Evolutionary conservation across 345 rosid species (phyloP), one percentile per base, ranked within the genome.

Genomic region (Bretschneidera sinensis): DNA sequence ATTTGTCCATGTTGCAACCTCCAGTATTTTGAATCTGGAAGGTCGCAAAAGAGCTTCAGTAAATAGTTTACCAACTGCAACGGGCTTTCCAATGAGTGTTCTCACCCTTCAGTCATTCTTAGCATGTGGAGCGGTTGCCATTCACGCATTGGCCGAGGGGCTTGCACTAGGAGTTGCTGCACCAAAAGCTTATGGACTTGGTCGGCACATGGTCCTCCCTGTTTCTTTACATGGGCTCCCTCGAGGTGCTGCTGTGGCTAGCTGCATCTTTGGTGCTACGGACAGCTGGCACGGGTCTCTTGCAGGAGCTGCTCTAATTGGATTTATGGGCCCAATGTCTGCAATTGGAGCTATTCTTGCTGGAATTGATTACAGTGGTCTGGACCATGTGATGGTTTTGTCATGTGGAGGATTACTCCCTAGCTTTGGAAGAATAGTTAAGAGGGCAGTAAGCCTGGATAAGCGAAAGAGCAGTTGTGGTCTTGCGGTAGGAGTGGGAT

Each of bases 91-190:
- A 0, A 43, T 91, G 65, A 91, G 97, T 56, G 68, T 61, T 55
- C 81, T 85, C 75, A 87, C 97, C 23, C 91, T 95, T 63, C 91
- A 91, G 60, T 79, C 99, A 58, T 75, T 95, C 75, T 65, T 95
- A 59, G 88, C 99, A 1, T 86, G 98, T 61, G 94, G 89, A 68
- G 85, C 87, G 1, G 88, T 88, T 65, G 99, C 88, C 25, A 65
- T 95, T 50, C 99, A 95, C 61, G 99, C 99, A 56, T 51, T 95
- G 67, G 96, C 99, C 0, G 99, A 95, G 67, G 99, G 98, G 62
- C 96, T 95, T 19, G 98, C 98, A 10, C 84, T 91, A 1, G 99
- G 98, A 33, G 98, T 95, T 3, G 99, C 99, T 57, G 99, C 99
- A 62, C 98, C 99, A 50, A 83, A 87, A 69, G 99, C 99, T 21